phyloP scores from a whole-genome alignment of 495 filamentous ascomycete genomes.

The Coniosporium apollinis region DNA sequence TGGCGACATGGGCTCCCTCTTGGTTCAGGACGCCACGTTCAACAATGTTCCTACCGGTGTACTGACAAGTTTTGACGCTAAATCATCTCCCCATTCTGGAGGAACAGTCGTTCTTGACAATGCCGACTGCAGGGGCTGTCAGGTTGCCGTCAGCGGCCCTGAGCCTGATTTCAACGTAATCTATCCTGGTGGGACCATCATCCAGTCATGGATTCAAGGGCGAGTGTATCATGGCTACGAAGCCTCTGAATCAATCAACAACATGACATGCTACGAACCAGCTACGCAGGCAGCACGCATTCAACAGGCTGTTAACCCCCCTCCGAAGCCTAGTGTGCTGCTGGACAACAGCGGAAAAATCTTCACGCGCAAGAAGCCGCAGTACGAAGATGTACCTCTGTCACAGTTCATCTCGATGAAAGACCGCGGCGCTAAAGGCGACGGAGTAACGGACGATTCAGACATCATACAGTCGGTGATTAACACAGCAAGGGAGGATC shows the following conservation, averaged over 20 bases:
- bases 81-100: slow-evolving; percentile 46
- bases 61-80: slow-evolving; percentile 44
- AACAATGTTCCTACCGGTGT: slow-evolving; percentile 57
- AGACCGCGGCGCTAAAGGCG: slow-evolving; percentile 61
- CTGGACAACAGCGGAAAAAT: slow-evolving; percentile 36
- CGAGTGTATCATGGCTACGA: slow-evolving; percentile 36
- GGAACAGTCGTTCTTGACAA: slow-evolving; percentile 76
- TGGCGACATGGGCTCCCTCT: slow-evolving; percentile 44
- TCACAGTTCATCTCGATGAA: slow-evolving; percentile 60
- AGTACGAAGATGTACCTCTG: slow-evolving; percentile 45
- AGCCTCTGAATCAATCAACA: background rate
- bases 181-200: slow-evolving; percentile 47
- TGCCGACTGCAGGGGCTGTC: slow-evolving; percentile 51
- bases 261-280: slow-evolving; percentile 10
- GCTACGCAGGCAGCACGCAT: slow-evolving; percentile 13
- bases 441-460: slow-evolving; percentile 53
- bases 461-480: slow-evolving; percentile 54
- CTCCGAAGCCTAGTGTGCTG: slow-evolving; percentile 41
- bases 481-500: slow-evolving; percentile 37
- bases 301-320: slow-evolving; percentile 32
- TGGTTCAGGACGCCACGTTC: slow-evolving; percentile 67
- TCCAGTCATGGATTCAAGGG: slow-evolving; percentile 62
- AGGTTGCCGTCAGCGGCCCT: slow-evolving; percentile 32
- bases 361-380: slow-evolving; percentile 54
- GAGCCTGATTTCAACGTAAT: slow-evolving; percentile 38